These are phyloP conservation scores for Isatis lusitanica DNA, from an alignment of 441 rosid genomes.

Conservation along the genomic window DNA sequence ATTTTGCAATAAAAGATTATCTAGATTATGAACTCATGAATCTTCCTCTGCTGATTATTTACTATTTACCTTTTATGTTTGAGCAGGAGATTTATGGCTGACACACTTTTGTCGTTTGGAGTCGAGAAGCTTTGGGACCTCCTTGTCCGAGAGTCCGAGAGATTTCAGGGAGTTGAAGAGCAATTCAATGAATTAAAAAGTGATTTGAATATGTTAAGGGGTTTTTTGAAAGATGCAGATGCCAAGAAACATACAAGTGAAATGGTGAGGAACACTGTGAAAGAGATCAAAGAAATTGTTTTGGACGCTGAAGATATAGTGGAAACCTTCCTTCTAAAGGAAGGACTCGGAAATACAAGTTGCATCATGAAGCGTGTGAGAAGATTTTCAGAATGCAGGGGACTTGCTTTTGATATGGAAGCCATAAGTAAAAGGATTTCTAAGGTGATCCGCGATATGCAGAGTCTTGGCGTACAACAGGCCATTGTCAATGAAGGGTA, in stretches of 20 bases:
- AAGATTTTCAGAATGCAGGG: background rate
- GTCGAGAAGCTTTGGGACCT: background rate
- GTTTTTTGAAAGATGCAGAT: background rate
- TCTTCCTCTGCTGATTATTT: no score
- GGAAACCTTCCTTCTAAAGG: background rate
- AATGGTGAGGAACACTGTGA: background rate
- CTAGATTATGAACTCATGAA: no score
- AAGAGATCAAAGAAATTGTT: background rate
- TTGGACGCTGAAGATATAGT: background rate
- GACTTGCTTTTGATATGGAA: background rate
- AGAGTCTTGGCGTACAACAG: background rate
- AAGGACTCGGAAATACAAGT: background rate
- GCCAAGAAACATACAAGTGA: background rate
- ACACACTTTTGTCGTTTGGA: background rate
- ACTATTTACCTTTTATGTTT: background rate
- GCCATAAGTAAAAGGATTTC: background rate
- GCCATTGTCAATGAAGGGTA: background rate
- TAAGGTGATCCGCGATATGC: background rate
- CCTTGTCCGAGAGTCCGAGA: background rate
- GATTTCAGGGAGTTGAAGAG: background rate
- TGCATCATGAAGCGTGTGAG: background rate
- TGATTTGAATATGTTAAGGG: background rate
- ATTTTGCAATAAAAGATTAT: no score
- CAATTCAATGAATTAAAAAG: background rate
- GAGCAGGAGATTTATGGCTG: background rate